Base-by-base conservation (phyloP, 192 early-diverging fungal genomes). In the Coemansia sp. region DNA sequence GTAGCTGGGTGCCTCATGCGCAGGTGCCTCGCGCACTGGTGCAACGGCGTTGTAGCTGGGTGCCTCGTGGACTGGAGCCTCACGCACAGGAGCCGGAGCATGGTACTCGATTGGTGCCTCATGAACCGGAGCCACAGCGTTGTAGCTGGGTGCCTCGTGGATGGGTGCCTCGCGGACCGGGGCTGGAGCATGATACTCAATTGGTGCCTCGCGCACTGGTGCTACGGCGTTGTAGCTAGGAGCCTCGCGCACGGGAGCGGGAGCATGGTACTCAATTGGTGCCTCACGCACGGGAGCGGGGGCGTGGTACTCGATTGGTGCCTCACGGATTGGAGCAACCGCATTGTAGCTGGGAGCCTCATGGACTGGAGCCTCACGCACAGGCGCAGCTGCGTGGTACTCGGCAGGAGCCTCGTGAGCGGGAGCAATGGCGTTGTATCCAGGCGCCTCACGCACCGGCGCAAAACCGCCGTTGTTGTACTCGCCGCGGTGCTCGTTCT, bases 1-100 rank as follows among this genome's bases (percentile, higher is more conserved):
- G 52, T 73, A 67, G 3, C 65, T n/a, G 18, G 52, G 52, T 37
- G 59, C 62, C 65, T 73, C 48, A 39, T 68, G 63, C 1, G 41
- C 57, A 5, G 50, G 50, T 18, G 39, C 38, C 53, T 66, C 52
- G 45, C 18, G 48, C 15, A 19, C 64, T 18, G 45, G 64, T 1
- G 48, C 63, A 9, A n/a, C 48, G 13, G 48, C 64, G 40, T 66
- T 18, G 32, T 62, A 43, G 6, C 63, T 50, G 40, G 50, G 50
- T 5, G 50, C 50, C 50, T 53, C 52, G 18, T 50, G 48, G 18
- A 50, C 48, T 16, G 54, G 54, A 12, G 26, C 54, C n/a, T 59
- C 57, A 13, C 15, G 57, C 9, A 59, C 8, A 0, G 52, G 52
- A 8, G 52, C 52, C 21, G 21, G 21, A 16, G 57, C 57, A 10